Conservation (phyloP, 2,329 filamentous ascomycete genomes). For the Trichoderma brevicompactum region DNA sequence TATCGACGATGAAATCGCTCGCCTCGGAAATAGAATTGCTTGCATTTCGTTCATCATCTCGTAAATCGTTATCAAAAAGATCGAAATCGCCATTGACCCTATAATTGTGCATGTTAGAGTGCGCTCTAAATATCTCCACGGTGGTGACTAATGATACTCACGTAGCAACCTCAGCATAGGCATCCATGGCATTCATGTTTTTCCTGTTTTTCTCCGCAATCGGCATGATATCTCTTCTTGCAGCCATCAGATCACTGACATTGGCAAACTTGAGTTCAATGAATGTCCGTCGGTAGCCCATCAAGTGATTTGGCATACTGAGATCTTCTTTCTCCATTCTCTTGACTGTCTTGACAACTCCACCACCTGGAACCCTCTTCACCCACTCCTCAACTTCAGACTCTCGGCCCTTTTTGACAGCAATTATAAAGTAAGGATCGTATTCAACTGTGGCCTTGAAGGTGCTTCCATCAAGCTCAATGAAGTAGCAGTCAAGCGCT, state of each 20-base stretch:
- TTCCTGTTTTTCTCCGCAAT: constrained; percentile 97
- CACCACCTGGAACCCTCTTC: constrained; percentile 75
- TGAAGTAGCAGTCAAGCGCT: constrained; percentile 95
- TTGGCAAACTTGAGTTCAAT: constrained; percentile 87
- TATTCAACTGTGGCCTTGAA: constrained; percentile 98
- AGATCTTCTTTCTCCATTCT: constrained; percentile 91
- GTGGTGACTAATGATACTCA: constrained; percentile 49
- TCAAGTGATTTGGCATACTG: constrained; percentile 90
- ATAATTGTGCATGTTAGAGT: constrained; percentile 47
- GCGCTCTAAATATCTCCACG: background rate
- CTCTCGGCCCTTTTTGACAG: constrained; percentile 85
- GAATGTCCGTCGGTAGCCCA: constrained; percentile 88
- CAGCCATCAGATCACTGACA: constrained; percentile 82
- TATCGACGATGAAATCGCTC: constrained; percentile 97
- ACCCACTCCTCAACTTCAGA: constrained; percentile 96
- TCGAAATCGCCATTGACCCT: constrained; percentile 81
- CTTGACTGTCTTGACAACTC: constrained; percentile 77
- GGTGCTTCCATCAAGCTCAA: constrained; percentile 82
- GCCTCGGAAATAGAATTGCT: constrained; percentile 80
- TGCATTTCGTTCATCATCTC: constrained; percentile 78
- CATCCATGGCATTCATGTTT: constrained; percentile 95
- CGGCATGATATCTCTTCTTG: constrained; percentile 81
- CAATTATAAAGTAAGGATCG: constrained; percentile 94
- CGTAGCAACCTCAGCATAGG: constrained; percentile 94
- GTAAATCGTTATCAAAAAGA: constrained; percentile 90